Base-by-base conservation (phyloP, 768 basidiomycete genomes). In the Mycena vulgaris region DNA sequence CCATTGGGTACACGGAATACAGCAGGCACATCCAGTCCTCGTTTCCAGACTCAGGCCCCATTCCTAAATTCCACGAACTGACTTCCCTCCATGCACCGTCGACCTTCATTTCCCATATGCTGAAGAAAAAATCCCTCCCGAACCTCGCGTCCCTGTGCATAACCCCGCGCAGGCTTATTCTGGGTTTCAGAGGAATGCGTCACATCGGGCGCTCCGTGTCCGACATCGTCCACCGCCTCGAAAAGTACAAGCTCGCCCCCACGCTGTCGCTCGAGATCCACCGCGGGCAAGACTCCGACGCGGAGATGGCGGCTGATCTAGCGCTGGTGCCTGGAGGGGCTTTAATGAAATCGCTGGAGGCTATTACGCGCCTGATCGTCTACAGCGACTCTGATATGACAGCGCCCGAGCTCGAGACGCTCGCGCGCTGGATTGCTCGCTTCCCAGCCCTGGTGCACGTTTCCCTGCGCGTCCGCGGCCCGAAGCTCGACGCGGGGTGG, bases 1-100 rank as follows among this genome's bases (percentile, higher is more conserved):
- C 60, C 56, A 64, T 73, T 39, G 68, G 72, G 2, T 70, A 73
- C 45, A 73, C 72, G 21, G 72, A 73, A 35, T 73, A 67, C 65
- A 66, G 61, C 59, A 39, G 60, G 17, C 61, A 31, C 23, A 48
- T 67, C 30, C 72, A 73, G 42, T 70, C 65, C 8, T 45, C 68
- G 16, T 73, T 56, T 27, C 68, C 72, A 35, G 72, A 69, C 51
- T 67, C 68, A 14, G 68, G 35, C 23, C 68, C 68, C 28, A 35
- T 63, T 5, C 68, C 72, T 8, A 70, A 59, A 35, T 35, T 73
- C 4, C 48, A 35, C 16, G 39, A 73, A 17, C 27, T 70, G 21
- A 66, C 45, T 0, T n/a, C 53, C 60, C 72, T 73, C 21, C 61
- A 66, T 37, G 72, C 72, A 0, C 72, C 72, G 17, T 69, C 68